Base-by-base conservation (phyloP, 495 filamentous ascomycete species). In the Xylaria castorea region DNA sequence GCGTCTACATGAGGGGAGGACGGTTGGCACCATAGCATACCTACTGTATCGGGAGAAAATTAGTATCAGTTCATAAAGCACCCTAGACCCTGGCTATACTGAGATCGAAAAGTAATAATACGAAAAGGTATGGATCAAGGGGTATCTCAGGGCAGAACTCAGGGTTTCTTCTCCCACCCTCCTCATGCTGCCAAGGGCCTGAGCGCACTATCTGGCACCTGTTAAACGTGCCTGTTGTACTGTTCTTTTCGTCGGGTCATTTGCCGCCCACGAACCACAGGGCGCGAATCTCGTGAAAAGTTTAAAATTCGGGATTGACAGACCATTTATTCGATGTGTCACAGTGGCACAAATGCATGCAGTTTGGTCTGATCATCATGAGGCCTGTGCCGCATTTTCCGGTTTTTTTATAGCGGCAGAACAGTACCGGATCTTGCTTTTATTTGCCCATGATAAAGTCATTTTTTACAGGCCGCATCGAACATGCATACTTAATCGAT, bases 181-280 rank as follows among this genome's bases (percentile, higher is more conserved):
- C 22, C 68, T 62, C 20, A 70, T 70, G 46, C 68, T 9, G 58
- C 58, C 68, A 64, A 71, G 68, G 12, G 42, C 22, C 32, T 22
- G 38, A 22, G 18, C 34, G 58, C 58, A 38, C 34, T 57, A 40
- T 42, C 34, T 40, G 3, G 11, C 5, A 27, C 46, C 64, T 30
- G 20, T 53, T 46, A 53, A 27, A 40, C 61, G 12, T 46, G 40
- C 36, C 22, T 32, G 8, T 65, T 62, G 22, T 62, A 12, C 7
- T 62, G 11, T 63, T 16, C 22, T 7, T 18, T 16, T 25, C 64
- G 11, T n/a, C 25, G 14, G 9, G 20, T 53, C 32, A 53, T 66
- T 51, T 53, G 32, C 46, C 64, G 38, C 44, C 3, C 30, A 22
- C 46, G 38, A 66, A 51, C 44, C 46, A 53, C 14, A 48, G 25